A percentile compares a stretch with the other conserved stretches of the same genome.
Evolutionary conservation across 202 grass and related monocot species (phyloP).

Genomic region (Elaeis oleifera): DNA sequence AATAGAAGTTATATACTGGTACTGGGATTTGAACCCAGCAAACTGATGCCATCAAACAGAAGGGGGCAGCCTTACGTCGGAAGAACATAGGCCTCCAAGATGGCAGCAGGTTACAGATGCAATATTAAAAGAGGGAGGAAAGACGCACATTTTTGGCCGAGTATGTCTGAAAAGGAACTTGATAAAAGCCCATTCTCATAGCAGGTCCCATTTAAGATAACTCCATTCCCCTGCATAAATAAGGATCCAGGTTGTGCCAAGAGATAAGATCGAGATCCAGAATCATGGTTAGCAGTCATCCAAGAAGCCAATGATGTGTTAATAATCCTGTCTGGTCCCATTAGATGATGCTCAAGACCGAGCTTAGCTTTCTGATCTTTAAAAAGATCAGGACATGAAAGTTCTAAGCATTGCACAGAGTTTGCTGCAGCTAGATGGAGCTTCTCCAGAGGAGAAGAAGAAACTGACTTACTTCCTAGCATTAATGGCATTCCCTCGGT

Average conservation of each 20-base stretch:
- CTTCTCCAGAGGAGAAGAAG: constrained; percentile 43
- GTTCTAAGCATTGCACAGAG: constrained; percentile 21
- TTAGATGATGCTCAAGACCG: constrained; percentile 23
- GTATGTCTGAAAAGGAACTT: constrained; percentile 34
- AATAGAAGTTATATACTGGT: too few species aligned
- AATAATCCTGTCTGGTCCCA: constrained; percentile 24
- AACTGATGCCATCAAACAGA: background rate
- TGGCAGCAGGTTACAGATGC: too few species aligned
- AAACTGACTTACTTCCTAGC: constrained; percentile 36
- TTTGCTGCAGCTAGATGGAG: constrained; percentile 24
- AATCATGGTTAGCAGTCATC: constrained; percentile 25
- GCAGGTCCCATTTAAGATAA: background rate
- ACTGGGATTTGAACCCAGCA: background rate
- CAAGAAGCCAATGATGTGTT: constrained; percentile 24
- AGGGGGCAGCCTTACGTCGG: too few species aligned
- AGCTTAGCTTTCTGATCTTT: constrained; percentile 29
- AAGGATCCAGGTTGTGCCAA: constrained; percentile 18
- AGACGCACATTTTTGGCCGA: constrained; percentile 40
- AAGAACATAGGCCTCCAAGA: too few species aligned
- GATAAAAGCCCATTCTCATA: constrained; percentile 29
- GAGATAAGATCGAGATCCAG: constrained; percentile 25
- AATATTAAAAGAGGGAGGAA: constrained; percentile 2
- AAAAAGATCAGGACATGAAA: constrained; percentile 24
- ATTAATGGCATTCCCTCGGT: constrained; percentile 25
- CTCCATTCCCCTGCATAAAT: constrained; percentile 23